Conservation (phyloP, 2,329 filamentous ascomycete species). For the Fusarium torulosum region DNA sequence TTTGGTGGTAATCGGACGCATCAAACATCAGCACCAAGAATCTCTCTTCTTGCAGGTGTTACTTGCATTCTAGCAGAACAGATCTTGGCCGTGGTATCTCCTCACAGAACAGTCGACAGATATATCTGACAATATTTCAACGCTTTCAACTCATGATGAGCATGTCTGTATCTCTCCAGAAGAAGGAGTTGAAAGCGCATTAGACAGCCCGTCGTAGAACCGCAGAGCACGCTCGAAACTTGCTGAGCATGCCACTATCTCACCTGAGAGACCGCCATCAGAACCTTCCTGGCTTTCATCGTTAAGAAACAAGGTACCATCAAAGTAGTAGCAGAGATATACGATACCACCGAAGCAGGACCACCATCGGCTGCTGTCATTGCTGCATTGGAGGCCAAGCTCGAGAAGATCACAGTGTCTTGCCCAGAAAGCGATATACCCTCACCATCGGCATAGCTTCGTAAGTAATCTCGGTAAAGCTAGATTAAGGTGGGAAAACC, state of each 20-base stretch:
- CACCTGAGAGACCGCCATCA: not conserved
- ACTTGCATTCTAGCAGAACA: too few species aligned
- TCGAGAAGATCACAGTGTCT: not conserved
- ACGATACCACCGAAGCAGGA: constrained; percentile 16
- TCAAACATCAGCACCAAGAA: too few species aligned
- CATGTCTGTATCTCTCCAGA: constrained; percentile 11
- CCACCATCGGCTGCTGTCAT: not conserved
- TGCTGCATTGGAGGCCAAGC: not conserved
- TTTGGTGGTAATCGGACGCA: too few species aligned
- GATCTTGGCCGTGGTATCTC: too few species aligned
- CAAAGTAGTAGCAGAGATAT: constrained; percentile 14
- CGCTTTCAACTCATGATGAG: too few species aligned
- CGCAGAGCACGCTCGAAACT: constrained; percentile 14
- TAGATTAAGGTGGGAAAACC: not conserved
- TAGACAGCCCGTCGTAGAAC: not conserved
- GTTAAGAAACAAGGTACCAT: constrained; percentile 21
- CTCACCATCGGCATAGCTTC: constrained; percentile 17
- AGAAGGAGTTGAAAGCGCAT: not conserved
- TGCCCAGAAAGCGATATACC: constrained; percentile 23
- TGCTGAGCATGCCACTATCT: constrained; percentile 12
- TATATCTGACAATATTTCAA: too few species aligned
- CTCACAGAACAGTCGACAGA: too few species aligned
- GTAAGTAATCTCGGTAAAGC: constrained; percentile 8
- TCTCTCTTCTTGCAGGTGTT: too few species aligned
- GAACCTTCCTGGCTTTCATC: constrained; percentile 13